These are phyloP conservation scores for Pilaira anomala DNA, from an alignment of 192 early-diverging fungal species.

Conservation along the genomic window DNA sequence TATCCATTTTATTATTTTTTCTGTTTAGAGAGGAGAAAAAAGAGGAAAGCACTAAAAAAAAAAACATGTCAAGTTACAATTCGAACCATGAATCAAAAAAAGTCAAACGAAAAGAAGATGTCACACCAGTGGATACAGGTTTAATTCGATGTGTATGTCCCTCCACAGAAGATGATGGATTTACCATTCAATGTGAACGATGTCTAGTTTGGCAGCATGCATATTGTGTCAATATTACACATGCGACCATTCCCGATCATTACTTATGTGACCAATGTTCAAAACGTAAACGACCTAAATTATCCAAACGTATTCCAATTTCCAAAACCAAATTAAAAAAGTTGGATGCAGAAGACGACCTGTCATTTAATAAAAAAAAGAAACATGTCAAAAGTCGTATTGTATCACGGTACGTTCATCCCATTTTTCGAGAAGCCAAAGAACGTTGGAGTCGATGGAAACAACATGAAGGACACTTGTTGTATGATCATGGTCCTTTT, in stretches of 20 bases:
- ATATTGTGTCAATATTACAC: slow-evolving; percentile 72
- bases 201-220: slow-evolving; percentile 96
- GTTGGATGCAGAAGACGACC: slow-evolving; percentile 1
- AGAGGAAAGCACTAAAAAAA: too few species aligned
- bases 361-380: background rate
- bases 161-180: slow-evolving; percentile 91
- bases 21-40: too few species aligned
- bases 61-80: too few species aligned
- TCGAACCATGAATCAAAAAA: too few species aligned
- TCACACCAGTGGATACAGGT: slow-evolving; percentile 72
- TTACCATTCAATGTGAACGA: slow-evolving; percentile 93
- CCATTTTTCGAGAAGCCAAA: slow-evolving; percentile 18
- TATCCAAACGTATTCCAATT: slow-evolving; percentile 25
- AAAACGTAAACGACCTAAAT: slow-evolving; percentile 16
- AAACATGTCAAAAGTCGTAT: slow-evolving; percentile 16
- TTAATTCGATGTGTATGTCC: slow-evolving; percentile 95
- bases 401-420: slow-evolving; percentile 9
- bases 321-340: slow-evolving; percentile 12
- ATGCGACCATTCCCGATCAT: slow-evolving; percentile 76
- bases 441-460: slow-evolving; percentile 14
- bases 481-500: background rate
- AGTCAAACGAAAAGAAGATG: slow-evolving; percentile 32
- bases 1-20: too few species aligned
- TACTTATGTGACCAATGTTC: slow-evolving; percentile 84
- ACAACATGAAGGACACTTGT: background rate